Percentiles rank a stretch among this genome's conserved stretches.
Evolutionary conservation across 2,329 filamentous ascomycete genomes (phyloP).

Genomic region (Penicillium sp.): DNA sequence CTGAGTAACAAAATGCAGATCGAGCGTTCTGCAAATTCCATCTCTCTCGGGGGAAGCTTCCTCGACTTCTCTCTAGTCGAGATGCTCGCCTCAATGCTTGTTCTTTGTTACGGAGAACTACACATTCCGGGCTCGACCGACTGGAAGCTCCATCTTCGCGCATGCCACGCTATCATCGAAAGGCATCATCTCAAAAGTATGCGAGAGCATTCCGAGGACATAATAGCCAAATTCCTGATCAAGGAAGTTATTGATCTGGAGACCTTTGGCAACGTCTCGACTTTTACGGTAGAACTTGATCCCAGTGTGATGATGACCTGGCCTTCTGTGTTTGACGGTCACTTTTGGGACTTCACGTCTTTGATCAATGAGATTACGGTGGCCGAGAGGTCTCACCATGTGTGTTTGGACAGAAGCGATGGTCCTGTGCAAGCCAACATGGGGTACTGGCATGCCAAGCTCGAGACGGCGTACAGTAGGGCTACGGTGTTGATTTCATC

Average conservation of each 20-base stretch:
- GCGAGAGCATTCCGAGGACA: background rate
- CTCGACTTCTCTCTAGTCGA: conserved; percentile 3
- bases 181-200: conserved; percentile 1
- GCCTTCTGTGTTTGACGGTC: background rate
- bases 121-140: conserved; percentile 15
- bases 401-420: background rate
- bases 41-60: background rate
- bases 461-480: background rate
- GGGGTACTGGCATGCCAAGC: background rate
- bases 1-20: background rate
- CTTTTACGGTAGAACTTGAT: background rate
- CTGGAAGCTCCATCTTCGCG: conserved; percentile 17
- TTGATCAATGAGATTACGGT: background rate
- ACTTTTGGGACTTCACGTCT: background rate
- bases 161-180: conserved; percentile 17
- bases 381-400: background rate
- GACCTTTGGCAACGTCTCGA: conserved; percentile 10
- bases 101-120: conserved; percentile 18
- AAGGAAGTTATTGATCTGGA: conserved; percentile 19
- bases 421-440: background rate
- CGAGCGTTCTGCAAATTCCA: background rate
- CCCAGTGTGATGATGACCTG: background rate
- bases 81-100: conserved; percentile 15
- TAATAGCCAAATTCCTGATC: conserved; percentile 9
- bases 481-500: background rate